Base-by-base conservation (phyloP, 2,329 filamentous ascomycete genomes). In the Neofusicoccum umdonicola region DNA sequence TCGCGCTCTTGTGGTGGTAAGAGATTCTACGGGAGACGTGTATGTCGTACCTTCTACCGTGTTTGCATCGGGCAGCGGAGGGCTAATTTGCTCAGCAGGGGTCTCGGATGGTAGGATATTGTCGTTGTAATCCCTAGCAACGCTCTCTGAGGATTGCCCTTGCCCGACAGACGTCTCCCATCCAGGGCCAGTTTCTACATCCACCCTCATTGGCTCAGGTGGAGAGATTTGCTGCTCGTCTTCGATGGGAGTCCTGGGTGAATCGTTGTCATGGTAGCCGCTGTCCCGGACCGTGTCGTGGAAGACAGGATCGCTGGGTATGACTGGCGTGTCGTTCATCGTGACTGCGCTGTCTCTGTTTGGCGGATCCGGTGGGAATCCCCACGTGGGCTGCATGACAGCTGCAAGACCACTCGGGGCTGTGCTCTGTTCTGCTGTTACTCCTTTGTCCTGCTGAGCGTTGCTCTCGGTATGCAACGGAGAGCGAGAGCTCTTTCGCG, bases 301-400 rank as follows among this genome's bases (percentile, higher is more conserved):
- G 39, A 71, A 67, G 35, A 69, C 68, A 56, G 70, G 61, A 63
- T 73, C 70, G 44, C 68, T 67, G 48, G 73, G 68, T 35, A 77
- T 66, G 41, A 77, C 70, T 45, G 79, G 77, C 58, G 81, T 79
- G 69, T 82, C 81, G 66, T 74, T 75, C 65, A 80, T 73, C 67
- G 80, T 76, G 66, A 81, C 75, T 67, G 76, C 81, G 67, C 78
- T 80, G 65, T 83, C 81, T 35, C 54, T 31, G 8, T 58, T 13
- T 19, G 54, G 41, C 22, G 27, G 13, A 34, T 79, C 75, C 60
- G 71, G 64, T 27, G 71, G 69, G 65, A 78, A 78, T 2, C 73
- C 74, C 77, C 77, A 78, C 17, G 72, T 69, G 44, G 75, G 71
- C 62, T 62, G 57, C 22, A 37, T 17, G 9, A 35, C 27, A 47